Base-by-base conservation (phyloP, 2,329 filamentous ascomycete genomes). In the Talaromyces sp. region DNA sequence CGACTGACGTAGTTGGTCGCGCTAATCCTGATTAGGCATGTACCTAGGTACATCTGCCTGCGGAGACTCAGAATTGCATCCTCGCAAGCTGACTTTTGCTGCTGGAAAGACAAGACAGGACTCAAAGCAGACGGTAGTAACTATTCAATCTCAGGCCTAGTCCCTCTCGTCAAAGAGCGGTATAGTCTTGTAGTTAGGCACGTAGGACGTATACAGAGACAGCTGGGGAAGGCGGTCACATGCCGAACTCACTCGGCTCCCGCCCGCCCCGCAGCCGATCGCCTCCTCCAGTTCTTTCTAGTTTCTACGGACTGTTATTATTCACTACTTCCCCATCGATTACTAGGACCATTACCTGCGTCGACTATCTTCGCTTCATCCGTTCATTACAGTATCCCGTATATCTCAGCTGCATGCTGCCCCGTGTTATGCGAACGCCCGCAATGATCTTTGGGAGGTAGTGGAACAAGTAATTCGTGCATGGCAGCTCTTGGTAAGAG, bases 401-500 rank as follows among this genome's bases (percentile, higher is more conserved):
- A 32, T 50, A 8, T 35, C 54, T 57, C 55, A 56, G 38, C 26
- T 38, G 19, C 38, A 11, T 13, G 41, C 29, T 57, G 17, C 53
- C 14, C 24, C 53, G 46, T 59, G 56, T 35, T 29, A 50, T 58
- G 56, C 57, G 55, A 38, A 63, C 65, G 63, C 67, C 65, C 70
- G 69, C 70, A 68, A 71, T 73, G 70, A 68, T 63, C 67, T 55
- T 68, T 66, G 64, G 65, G 63, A 66, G 65, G 64, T 64, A 64
- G 66, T 73, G 72, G 71, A 73, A 67, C 58, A 55, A 60, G 52
- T 60, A 35, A 32, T 24, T 56, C 65, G 76, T 81, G 77, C 70
- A 81, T 81, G 79, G 79, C 79, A 77, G 79, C 79, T 70, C 72
- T 81, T 73, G 79, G 78, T 79, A 77, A 54, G 61, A 35, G 61